phyloP scores from a whole-genome alignment of 331 rosid species.

The Pyracantha coccinea region DNA sequence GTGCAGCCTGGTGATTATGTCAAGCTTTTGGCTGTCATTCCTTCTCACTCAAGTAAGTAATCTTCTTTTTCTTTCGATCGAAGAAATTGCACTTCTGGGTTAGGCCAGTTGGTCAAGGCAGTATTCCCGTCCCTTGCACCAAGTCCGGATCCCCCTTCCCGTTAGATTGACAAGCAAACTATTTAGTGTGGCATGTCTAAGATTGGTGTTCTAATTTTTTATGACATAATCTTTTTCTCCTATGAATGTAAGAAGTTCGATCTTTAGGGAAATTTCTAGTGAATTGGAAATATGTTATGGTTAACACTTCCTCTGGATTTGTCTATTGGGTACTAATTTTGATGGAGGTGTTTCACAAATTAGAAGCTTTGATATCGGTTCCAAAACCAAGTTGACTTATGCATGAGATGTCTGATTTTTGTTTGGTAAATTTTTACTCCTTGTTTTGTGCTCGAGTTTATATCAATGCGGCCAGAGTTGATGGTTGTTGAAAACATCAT shows the following conservation, averaged over 20 bases:
- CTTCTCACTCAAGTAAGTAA: conserved; percentile 52
- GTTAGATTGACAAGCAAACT: not conserved
- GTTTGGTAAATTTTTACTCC: not conserved
- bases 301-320: not conserved
- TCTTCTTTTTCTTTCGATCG: not conserved
- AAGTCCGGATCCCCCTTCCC: not conserved
- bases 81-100: not conserved
- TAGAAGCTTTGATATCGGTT: not conserved
- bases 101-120: not conserved
- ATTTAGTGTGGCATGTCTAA: not conserved
- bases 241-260: not conserved
- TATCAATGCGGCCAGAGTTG: not conserved
- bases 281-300: not conserved
- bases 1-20: conserved; percentile 95
- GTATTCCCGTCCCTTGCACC: not conserved
- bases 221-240: not conserved
- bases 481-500: not conserved
- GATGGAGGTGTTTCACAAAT: not conserved
- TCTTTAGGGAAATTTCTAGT: not conserved
- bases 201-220: not conserved
- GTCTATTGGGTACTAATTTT: not conserved
- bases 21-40: conserved; percentile 73
- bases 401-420: not conserved
- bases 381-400: not conserved
- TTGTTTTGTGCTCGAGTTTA: not conserved